Evolutionary conservation across 805 yeast species (phyloP).

Genomic region (Grigorovia yakushimaensis): DNA sequence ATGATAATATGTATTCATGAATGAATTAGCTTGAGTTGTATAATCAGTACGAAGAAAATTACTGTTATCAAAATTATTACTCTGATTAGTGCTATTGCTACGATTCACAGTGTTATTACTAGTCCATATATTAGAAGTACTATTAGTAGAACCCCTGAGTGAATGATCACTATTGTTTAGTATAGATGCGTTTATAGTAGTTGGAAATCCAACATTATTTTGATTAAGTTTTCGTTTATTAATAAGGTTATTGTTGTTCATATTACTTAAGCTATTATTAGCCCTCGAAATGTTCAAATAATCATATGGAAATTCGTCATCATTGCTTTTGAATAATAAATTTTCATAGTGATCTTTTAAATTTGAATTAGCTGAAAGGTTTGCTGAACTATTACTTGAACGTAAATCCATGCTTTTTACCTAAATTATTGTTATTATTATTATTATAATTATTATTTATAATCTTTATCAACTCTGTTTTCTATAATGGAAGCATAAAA

Average conservation of each 20-base stretch:
- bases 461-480: too few relatives aligned
- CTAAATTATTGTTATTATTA: too few relatives aligned
- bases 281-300: conserved; percentile 10
- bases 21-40: neutral
- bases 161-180: too few relatives aligned
- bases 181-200: too few relatives aligned
- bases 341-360: conserved; percentile 25
- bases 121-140: neutral
- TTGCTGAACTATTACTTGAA: conserved; percentile 23
- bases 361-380: conserved; percentile 24
- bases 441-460: too few relatives aligned
- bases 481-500: too few relatives aligned
- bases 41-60: too few relatives aligned
- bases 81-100: neutral
- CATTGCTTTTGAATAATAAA: conserved; percentile 22
- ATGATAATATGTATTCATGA: neutral
- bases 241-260: neutral
- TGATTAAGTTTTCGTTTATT: neutral
- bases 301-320: conserved; percentile 25
- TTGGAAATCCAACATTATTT: too few relatives aligned
- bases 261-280: neutral
- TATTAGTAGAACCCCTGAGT: too few relatives aligned
- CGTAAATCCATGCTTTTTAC: conserved; percentile 14
- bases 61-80: too few relatives aligned
- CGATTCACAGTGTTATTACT: neutral